Evolutionary conservation across 202 grass and related monocot species (phyloP).

Genomic region (Schoenoplectus tabernaemontani): DNA sequence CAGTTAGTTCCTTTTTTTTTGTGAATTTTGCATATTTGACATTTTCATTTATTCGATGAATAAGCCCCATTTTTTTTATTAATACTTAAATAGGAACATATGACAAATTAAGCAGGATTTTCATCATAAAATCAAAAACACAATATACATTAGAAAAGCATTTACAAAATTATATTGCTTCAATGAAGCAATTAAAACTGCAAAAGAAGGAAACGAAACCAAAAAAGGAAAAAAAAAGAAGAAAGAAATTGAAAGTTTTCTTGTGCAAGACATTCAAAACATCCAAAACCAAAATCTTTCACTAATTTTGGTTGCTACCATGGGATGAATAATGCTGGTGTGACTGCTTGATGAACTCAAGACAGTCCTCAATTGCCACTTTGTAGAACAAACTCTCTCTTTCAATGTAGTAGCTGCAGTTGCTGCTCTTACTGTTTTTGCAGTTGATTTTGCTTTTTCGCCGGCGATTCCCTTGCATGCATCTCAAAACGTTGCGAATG

Average conservation of each 20-base stretch:
- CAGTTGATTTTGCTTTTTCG: background rate
- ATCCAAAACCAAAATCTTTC: background rate
- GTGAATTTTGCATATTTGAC: background rate
- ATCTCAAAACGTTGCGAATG: background rate
- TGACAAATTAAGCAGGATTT: background rate
- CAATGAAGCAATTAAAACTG: background rate
- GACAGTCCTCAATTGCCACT: slow-evolving; percentile 58
- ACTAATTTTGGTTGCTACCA: background rate
- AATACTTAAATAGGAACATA: background rate
- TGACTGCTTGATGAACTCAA: slow-evolving; percentile 78
- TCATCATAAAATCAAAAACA: background rate
- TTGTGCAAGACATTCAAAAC: background rate
- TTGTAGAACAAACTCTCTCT: slow-evolving; percentile 43
- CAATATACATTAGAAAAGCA: background rate
- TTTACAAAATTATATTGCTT: background rate
- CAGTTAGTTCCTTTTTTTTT: background rate
- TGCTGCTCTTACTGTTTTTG: background rate
- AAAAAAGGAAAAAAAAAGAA: background rate
- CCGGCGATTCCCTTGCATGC: background rate
- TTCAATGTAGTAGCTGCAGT: background rate
- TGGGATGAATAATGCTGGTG: background rate
- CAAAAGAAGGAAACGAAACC: background rate
- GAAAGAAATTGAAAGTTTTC: too few relatives aligned
- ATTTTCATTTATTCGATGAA: background rate
- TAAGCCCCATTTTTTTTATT: background rate